These are phyloP conservation scores for Cercospora sp. DNA, from an alignment of 2,329 filamentous ascomycete genomes.

Conservation along the genomic window DNA sequence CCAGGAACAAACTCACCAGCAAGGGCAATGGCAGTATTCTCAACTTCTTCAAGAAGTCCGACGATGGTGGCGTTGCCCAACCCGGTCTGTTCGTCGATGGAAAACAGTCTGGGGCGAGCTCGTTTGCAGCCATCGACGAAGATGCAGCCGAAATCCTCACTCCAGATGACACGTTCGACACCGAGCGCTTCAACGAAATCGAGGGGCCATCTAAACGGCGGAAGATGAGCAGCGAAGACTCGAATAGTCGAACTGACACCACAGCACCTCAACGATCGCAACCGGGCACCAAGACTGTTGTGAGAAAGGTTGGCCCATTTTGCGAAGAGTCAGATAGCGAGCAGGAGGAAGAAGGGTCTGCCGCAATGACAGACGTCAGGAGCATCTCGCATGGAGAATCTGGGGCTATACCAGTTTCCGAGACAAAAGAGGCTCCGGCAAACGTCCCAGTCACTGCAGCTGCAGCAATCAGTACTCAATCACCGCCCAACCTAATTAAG, in stretches of 20 bases:
- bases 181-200: constrained; percentile 46
- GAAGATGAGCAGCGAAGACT: constrained; percentile 31
- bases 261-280: constrained; percentile 41
- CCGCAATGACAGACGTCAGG: constrained; percentile 27
- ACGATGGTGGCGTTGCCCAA: constrained; percentile 35
- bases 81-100: constrained; percentile 42
- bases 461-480: neutral
- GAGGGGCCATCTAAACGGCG: constrained; percentile 46
- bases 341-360: constrained; percentile 40
- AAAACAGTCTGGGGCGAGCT: neutral
- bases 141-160: constrained; percentile 5
- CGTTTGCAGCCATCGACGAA: neutral
- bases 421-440: constrained; percentile 7
- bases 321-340: constrained; percentile 69
- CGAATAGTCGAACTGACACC: constrained; percentile 27
- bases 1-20: constrained; percentile 42
- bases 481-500: constrained; percentile 39
- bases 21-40: constrained; percentile 54
- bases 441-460: neutral
- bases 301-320: constrained; percentile 57
- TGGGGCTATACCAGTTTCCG: constrained; percentile 16
- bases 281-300: neutral
- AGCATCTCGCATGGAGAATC: constrained; percentile 14
- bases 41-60: constrained; percentile 56
- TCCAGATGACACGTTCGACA: constrained; percentile 31